phyloP scores from a whole-genome alignment of 2,329 filamentous ascomycete species.

The Fusarium longipes region DNA sequence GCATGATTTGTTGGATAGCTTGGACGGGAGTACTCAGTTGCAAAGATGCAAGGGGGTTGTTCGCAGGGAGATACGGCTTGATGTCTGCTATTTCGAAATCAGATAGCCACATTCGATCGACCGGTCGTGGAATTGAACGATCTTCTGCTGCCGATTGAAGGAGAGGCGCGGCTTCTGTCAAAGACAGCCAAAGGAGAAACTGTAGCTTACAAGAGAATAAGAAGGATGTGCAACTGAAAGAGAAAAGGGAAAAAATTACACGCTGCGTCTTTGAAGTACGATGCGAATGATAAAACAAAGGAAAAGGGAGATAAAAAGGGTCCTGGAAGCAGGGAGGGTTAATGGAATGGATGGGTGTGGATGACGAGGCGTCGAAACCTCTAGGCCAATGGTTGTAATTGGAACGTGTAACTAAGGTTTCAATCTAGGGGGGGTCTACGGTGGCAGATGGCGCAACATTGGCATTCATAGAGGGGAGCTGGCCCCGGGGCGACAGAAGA shows the following conservation, averaged over 20 bases:
- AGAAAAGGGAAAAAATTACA: slow-evolving; percentile 9
- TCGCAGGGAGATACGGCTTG: slow-evolving; percentile 22
- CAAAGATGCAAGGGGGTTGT: slow-evolving; percentile 23
- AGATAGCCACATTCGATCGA: slow-evolving; percentile 8
- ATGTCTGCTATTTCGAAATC: neutral
- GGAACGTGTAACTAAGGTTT: slow-evolving; percentile 20
- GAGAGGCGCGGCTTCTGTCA: slow-evolving; percentile 53
- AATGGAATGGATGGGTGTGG: slow-evolving; percentile 35
- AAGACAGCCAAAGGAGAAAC: slow-evolving; percentile 48
- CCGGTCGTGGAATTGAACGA: slow-evolving; percentile 13
- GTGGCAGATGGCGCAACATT: slow-evolving; percentile 27
- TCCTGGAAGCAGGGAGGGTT: slow-evolving; percentile 31
- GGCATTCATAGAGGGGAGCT: slow-evolving; percentile 5
- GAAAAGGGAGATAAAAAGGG: slow-evolving; percentile 26
- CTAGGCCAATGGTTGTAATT: slow-evolving; percentile 10
- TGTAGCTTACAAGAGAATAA: slow-evolving; percentile 5
- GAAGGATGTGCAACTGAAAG: slow-evolving; percentile 7
- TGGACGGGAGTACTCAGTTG: slow-evolving; percentile 13
- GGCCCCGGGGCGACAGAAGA: too few relatives aligned
- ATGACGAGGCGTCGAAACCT: slow-evolving; percentile 28
- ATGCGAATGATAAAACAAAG: slow-evolving; percentile 20
- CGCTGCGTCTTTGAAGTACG: slow-evolving; percentile 26
- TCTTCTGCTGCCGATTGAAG: slow-evolving; percentile 35
- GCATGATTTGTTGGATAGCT: slow-evolving; percentile 30
- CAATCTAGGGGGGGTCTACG: slow-evolving; percentile 32